Base-by-base conservation (phyloP, 257 asterid species). In the Ilex aquifolium region DNA sequence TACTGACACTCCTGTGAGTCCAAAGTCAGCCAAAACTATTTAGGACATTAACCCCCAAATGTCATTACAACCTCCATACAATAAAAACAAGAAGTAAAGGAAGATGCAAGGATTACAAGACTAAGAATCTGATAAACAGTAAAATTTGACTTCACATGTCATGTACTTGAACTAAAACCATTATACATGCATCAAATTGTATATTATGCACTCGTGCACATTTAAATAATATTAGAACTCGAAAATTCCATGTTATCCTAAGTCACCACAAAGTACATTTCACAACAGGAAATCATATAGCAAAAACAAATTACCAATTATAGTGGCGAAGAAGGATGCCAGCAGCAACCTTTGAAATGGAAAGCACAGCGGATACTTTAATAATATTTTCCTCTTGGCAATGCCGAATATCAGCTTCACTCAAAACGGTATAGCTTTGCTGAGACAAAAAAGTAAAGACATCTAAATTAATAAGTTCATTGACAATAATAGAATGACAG, bases 1-100 rank as follows among this genome's bases (percentile, higher is more conserved):
- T 91, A 83, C 91, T 91, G 69, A 91, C 89, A 77, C 93, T 80
- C 97, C 97, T 91, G 96, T 72, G 66, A 73, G 59, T 67, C 81
- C 75, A 74, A 70, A 75, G 73, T 77, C 68, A 59, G 42, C 65
- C 39, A 30, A 55, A 42, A 64, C 48, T 55, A 31, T 69, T 16
- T 62, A 60, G 29, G 21, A 58, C 27, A 21, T 21, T 21, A 21
- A 21, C 27, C 27, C 27, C 27, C 27, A 21, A 21, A 21, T 21
- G 27, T 21, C 27, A 58, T 44, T 44, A 44, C 13, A 44, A 44
- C 11, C 13, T 44, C 13, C 11, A 7, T 44, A 0, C 9, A 44
- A 7, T 1, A 16, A 60, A 31, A 17, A 36, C 7, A 13, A 31
- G 17, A 60, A 44, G 30, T 36, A n/a, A 13, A 16, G 14, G 21